Percentiles rank a stretch among this genome's conserved stretches.
Conservation (phyloP, 768 basidiomycete species). For the Floccularia luteovirens region DNA sequence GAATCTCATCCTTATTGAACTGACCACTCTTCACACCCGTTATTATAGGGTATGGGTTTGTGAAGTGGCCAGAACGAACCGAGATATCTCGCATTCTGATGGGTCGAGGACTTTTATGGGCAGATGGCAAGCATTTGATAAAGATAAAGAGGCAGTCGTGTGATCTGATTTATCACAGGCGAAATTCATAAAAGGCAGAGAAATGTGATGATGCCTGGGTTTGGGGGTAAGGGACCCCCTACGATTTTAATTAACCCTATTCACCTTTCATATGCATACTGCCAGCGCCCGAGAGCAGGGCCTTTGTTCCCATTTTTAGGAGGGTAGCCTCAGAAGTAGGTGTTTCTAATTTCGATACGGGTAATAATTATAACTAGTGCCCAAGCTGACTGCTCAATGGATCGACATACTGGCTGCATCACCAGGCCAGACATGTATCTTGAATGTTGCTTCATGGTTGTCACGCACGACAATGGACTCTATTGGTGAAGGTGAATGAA, state of each 20-base stretch:
- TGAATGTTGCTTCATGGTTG: conserved; percentile 45
- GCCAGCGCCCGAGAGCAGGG: conserved; percentile 35
- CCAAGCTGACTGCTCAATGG: conserved; percentile 42
- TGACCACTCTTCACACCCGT: not conserved
- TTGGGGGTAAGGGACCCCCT: too few species aligned
- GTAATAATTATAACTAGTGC: conserved; percentile 9
- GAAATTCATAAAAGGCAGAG: conserved; percentile 48
- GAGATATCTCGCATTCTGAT: conserved; percentile 41
- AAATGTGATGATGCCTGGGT: conserved; percentile 48
- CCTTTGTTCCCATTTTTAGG: conserved; percentile 42
- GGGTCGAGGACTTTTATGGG: conserved; percentile 47
- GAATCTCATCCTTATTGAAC: conserved; percentile 1
- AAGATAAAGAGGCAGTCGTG: not conserved
- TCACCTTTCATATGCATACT: conserved; percentile 3
- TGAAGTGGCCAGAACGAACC: conserved; percentile 42
- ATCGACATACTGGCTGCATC: conserved; percentile 39
- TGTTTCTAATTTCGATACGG: conserved; percentile 14
- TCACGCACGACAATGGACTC: conserved; percentile 43
- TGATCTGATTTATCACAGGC: conserved; percentile 11
- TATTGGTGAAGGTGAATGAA: conserved; percentile 35
- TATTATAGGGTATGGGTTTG: conserved; percentile 46
- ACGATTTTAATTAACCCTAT: not conserved
- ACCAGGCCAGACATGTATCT: conserved; percentile 26
- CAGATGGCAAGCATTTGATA: conserved; percentile 30
- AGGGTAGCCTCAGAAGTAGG: conserved; percentile 33